Evolutionary conservation across 2,329 filamentous ascomycete genomes (phyloP).

Genomic region (Colletotrichum magnum): DNA sequence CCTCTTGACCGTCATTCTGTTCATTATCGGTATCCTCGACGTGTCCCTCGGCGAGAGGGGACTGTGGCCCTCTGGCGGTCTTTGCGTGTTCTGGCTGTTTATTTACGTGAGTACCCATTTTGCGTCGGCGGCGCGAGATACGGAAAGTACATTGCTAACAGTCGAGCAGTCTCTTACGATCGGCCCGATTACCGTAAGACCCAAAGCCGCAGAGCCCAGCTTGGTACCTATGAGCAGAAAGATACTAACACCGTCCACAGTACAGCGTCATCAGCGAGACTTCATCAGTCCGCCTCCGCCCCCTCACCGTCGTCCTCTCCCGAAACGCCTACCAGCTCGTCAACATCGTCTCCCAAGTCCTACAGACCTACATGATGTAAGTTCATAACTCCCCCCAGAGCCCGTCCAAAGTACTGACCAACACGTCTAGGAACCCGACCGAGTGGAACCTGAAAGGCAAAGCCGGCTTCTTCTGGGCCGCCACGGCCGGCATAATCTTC

Average conservation of each 20-base stretch:
- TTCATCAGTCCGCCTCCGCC: slow-evolving; percentile 59
- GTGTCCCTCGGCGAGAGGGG: slow-evolving; percentile 54
- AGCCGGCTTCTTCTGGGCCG: slow-evolving; percentile 60
- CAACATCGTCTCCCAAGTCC: slow-evolving; percentile 54
- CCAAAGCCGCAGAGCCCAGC: background rate
- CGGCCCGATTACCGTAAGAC: slow-evolving; percentile 59
- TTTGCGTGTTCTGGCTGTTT: slow-evolving; percentile 60
- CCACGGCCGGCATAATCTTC: slow-evolving; percentile 58
- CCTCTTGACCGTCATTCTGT: slow-evolving; percentile 55
- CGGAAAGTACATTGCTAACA: background rate
- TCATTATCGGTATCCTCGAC: slow-evolving; percentile 57
- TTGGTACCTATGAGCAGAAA: too few relatives aligned
- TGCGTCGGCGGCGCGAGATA: background rate
- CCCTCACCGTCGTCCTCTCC: slow-evolving; percentile 60
- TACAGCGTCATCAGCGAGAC: slow-evolving; percentile 62
- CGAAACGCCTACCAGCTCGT: slow-evolving; percentile 56
- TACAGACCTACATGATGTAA: slow-evolving; percentile 52
- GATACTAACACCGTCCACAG: slow-evolving; percentile 8
- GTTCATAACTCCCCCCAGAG: too few relatives aligned
- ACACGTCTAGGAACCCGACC: slow-evolving; percentile 44
- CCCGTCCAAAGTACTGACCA: background rate
- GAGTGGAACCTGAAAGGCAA: slow-evolving; percentile 57
- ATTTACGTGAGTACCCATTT: slow-evolving; percentile 46
- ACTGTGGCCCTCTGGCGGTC: slow-evolving; percentile 57
- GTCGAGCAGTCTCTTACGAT: slow-evolving; percentile 52